phyloP scores from a whole-genome alignment of 805 yeast species.

The Ogataea paradorogensis region DNA sequence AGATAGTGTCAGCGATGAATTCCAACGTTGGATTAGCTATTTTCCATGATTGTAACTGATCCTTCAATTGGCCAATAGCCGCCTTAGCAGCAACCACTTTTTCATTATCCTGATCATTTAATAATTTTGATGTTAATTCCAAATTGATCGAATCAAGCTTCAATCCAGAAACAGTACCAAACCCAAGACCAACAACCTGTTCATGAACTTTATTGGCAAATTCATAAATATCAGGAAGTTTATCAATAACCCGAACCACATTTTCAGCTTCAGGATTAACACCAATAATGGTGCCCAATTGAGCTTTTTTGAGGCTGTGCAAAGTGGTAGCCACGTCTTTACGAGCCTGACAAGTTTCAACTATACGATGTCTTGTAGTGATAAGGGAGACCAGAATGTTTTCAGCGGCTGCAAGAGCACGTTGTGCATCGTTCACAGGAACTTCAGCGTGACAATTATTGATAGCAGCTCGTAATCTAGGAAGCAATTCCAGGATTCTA shows the following conservation, averaged over 20 bases:
- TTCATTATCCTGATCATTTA: constrained; percentile 2
- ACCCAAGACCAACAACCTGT: not conserved
- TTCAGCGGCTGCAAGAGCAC: constrained; percentile 75
- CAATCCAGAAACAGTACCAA: not conserved
- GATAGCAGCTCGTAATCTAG: constrained; percentile 68
- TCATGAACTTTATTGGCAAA: constrained; percentile 2
- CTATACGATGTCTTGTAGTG: constrained; percentile 48
- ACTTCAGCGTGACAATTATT: constrained; percentile 65
- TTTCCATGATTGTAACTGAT: constrained; percentile 33
- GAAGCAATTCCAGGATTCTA: constrained; percentile 73
- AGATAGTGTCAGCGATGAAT: constrained; percentile 32
- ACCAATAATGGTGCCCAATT: not conserved
- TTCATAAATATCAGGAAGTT: constrained; percentile 14
- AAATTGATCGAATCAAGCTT: not conserved
- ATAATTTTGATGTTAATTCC: not conserved
- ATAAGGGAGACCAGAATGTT: constrained; percentile 61
- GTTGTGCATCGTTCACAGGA: constrained; percentile 69
- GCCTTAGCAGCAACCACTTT: not conserved
- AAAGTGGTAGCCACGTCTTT: not conserved
- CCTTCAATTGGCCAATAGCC: not conserved
- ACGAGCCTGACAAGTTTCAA: constrained; percentile 24
- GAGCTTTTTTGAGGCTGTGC: not conserved
- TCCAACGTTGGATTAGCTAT: constrained; percentile 28
- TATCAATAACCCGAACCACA: constrained; percentile 28
- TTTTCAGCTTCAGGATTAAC: constrained; percentile 8